phyloP scores from a whole-genome alignment of 2,329 filamentous ascomycete species.

The Myriosclerotinia duriaeana region DNA sequence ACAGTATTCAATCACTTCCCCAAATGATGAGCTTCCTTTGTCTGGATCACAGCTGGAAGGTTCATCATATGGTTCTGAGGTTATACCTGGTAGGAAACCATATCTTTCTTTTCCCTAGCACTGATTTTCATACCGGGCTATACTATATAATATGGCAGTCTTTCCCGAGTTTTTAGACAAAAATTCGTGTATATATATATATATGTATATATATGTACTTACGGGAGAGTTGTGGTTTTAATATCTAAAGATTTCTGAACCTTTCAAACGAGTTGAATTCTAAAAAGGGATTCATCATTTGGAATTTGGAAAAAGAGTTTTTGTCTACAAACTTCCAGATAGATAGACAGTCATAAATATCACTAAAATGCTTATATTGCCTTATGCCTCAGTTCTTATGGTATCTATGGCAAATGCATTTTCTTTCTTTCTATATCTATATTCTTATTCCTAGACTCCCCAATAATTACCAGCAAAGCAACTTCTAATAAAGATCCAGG shows the following conservation, averaged over 20 bases:
- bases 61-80: conserved; percentile 50
- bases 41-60: conserved; percentile 4
- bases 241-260: too few species aligned
- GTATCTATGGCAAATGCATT: background rate
- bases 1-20: background rate
- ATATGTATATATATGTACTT: too few species aligned
- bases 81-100: conserved; percentile 63
- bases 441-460: too few species aligned
- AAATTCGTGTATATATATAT: too few species aligned
- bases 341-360: background rate
- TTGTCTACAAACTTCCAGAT: background rate
- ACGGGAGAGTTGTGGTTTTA: too few species aligned
- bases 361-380: background rate
- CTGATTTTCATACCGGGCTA: background rate
- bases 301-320: background rate
- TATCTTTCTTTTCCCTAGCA: conserved; percentile 4
- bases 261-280: background rate
- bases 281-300: background rate
- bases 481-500: conserved; percentile 52
- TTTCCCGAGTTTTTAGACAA: background rate
- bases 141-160: background rate
- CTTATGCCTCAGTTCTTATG: too few species aligned
- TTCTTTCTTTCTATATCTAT: background rate
- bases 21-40: background rate
- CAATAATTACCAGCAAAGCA: conserved; percentile 1